Conservation (phyloP, 1,284 basidiomycete genomes). For the Hemileia vastatrix region DNA sequence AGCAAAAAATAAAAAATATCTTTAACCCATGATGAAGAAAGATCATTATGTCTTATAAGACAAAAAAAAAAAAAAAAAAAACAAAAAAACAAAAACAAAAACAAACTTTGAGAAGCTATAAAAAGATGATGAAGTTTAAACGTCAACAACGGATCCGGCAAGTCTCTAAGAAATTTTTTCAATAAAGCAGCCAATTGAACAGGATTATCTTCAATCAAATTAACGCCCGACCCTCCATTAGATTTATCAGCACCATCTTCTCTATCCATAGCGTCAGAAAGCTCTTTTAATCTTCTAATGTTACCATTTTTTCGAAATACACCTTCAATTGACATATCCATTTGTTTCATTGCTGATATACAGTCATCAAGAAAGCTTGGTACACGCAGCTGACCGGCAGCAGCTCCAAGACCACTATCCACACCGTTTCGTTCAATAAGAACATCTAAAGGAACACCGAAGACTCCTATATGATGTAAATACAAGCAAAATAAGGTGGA, state of each 20-base stretch:
- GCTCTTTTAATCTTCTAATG: slow-evolving; percentile 79
- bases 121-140: slow-evolving; percentile 84
- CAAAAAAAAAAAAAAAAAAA: slow-evolving; percentile 24
- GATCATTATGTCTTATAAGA: too few species aligned
- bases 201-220: slow-evolving; percentile 86
- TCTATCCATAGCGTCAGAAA: slow-evolving; percentile 84
- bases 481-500: not conserved
- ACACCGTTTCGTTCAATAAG: slow-evolving; percentile 91
- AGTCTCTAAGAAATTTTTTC: slow-evolving; percentile 91
- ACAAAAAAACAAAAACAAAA: not conserved
- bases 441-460: slow-evolving; percentile 83
- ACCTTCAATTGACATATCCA: slow-evolving; percentile 99
- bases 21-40: too few species aligned
- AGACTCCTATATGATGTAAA: slow-evolving; percentile 54
- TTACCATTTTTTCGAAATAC: slow-evolving; percentile 99
- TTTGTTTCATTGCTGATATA: slow-evolving; percentile 94
- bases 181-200: slow-evolving; percentile 93
- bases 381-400: slow-evolving; percentile 72
- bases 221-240: slow-evolving; percentile 76
- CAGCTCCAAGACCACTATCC: slow-evolving; percentile 76
- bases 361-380: slow-evolving; percentile 98
- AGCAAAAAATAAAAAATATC: too few species aligned
- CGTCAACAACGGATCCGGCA: slow-evolving; percentile 92
- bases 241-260: slow-evolving; percentile 56
- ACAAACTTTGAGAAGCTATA: slow-evolving; percentile 62